Evolutionary conservation across 176 grass and related monocot species (phyloP), one percentile per base, ranked within the genome.

Genomic region (Phoenix dactylifera): DNA sequence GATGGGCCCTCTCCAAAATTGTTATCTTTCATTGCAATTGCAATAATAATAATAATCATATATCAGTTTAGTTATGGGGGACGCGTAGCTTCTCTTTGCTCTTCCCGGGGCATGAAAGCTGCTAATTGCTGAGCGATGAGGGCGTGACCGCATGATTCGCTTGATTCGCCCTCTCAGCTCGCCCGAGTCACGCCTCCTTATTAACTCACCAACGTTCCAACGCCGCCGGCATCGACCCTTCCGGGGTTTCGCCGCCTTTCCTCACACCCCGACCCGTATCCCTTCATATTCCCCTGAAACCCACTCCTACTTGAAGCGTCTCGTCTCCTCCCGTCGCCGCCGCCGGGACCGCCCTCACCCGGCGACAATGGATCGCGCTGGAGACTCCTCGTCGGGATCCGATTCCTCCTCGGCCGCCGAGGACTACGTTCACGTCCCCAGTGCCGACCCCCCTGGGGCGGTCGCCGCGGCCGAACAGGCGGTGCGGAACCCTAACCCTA

Each of bases 341-440:
- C 39, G 51, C 75, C 52, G 7, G 35, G 35, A 44, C 1, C 35
- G 24, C 26, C n/a, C 65, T 29, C 30, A 4, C 7, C 1, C 61
- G 83, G 77, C 24, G 22, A 44, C 55, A 60, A 90, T 90, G 87
- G 82, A 82, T 79, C 79, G 72, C 60, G 35, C 68, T 57, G 18
- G 50, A 18, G 30, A 44, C 35, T 44, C 35, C 35, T 35, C 6
- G 6, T 44, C 35, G 35, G 35, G 9, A 44, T 44, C 2, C 35
- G 35, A 14, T 44, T 9, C 60, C 49, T 39, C 22, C 60, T 15
- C 73, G 4, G 9, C 30, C 7, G 3, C 60, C 18, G 60, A 63
- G 1, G 51, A 18, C 24, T 51, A 22, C 26, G 52, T 53, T 16
- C 51, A 67, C 52, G 65, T 67, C 24, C 26, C 69, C 50, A 1